Percentiles rank a stretch among this genome's conserved stretches.
Conservation (phyloP, 2,329 filamentous ascomycete genomes). For the Pestalotiopsis sp. region DNA sequence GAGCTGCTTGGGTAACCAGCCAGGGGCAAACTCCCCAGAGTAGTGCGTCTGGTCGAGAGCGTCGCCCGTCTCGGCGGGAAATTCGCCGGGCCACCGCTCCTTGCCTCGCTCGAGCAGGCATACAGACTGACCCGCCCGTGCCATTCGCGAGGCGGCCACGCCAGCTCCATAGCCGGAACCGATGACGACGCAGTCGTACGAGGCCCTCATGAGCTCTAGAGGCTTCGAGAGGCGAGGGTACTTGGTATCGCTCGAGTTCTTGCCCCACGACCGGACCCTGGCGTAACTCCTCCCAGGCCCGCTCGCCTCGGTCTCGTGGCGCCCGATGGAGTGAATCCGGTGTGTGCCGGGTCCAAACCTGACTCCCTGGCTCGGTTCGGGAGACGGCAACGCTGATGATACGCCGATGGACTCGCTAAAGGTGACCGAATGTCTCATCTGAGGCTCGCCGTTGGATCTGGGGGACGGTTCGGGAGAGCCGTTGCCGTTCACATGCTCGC, state of each 20-base stretch:
- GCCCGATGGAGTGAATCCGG: constrained; percentile 28
- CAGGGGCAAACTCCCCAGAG: constrained; percentile 54
- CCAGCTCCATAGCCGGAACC: constrained; percentile 71
- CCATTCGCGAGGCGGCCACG: constrained; percentile 67
- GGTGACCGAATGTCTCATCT: not conserved
- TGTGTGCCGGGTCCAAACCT: constrained; percentile 19
- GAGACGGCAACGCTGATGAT: constrained; percentile 5
- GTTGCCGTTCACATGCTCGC: not conserved
- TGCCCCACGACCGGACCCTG: constrained; percentile 31
- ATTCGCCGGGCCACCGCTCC: constrained; percentile 70
- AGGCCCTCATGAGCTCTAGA: constrained; percentile 56
- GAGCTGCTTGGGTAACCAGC: constrained; percentile 40
- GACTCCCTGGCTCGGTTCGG: constrained; percentile 6
- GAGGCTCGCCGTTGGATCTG: not conserved
- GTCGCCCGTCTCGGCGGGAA: constrained; percentile 51
- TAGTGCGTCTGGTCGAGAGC: constrained; percentile 56
- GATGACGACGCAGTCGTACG: constrained; percentile 69
- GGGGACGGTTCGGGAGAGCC: not conserved
- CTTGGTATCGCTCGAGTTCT: constrained; percentile 15
- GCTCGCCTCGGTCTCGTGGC: constrained; percentile 35
- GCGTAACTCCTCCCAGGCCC: constrained; percentile 35
- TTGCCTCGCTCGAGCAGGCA: constrained; percentile 67
- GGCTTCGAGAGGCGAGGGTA: constrained; percentile 60
- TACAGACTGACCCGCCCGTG: constrained; percentile 61
- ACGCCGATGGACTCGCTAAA: not conserved